Percentiles rank a stretch among this genome's conserved stretches.
phyloP scores from a whole-genome alignment of 768 basidiomycete species.

The Auriscalpium vulgare region DNA sequence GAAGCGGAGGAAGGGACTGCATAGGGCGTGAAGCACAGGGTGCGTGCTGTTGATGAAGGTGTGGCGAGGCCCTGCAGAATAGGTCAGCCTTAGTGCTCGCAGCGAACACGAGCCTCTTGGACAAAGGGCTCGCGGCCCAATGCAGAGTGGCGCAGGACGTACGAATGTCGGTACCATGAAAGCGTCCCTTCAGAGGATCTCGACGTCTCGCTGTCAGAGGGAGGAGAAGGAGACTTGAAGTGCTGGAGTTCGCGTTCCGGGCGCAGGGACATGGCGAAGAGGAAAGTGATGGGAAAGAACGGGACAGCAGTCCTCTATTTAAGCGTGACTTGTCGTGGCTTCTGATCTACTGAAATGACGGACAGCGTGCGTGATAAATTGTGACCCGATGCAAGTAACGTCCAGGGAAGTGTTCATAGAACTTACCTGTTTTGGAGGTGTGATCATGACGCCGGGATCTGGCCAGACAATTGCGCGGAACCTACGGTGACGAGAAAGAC shows the following conservation, averaged over 20 bases:
- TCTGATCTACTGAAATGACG: constrained; percentile 8
- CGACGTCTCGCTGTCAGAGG: constrained; percentile 7
- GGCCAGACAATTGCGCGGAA: constrained; percentile 1
- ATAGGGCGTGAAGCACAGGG: not conserved
- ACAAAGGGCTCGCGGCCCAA: constrained; percentile 1
- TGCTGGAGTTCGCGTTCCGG: constrained; percentile 9
- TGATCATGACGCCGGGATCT: not conserved
- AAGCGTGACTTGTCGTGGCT: constrained; percentile 8
- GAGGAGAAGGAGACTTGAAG: constrained; percentile 5
- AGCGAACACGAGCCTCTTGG: not conserved
- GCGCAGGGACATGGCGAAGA: constrained; percentile 11
- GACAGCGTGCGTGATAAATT: not conserved
- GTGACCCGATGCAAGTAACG: not conserved
- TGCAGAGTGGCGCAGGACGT: not conserved
- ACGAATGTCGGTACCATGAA: not conserved
- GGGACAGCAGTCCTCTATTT: constrained; percentile 8
- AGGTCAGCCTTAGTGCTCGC: not conserved
- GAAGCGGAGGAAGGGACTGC: constrained; percentile 12
- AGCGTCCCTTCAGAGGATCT: not conserved
- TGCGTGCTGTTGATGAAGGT: not conserved
- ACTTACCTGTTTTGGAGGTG: not conserved
- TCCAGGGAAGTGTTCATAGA: not conserved
- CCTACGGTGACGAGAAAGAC: not conserved
- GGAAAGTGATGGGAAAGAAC: constrained; percentile 4
- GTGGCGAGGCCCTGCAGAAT: not conserved